Evolutionary conservation across 1,284 basidiomycete species (phyloP), one percentile per base, ranked within the genome.

Genomic region (Megacollybia platyphylla): DNA sequence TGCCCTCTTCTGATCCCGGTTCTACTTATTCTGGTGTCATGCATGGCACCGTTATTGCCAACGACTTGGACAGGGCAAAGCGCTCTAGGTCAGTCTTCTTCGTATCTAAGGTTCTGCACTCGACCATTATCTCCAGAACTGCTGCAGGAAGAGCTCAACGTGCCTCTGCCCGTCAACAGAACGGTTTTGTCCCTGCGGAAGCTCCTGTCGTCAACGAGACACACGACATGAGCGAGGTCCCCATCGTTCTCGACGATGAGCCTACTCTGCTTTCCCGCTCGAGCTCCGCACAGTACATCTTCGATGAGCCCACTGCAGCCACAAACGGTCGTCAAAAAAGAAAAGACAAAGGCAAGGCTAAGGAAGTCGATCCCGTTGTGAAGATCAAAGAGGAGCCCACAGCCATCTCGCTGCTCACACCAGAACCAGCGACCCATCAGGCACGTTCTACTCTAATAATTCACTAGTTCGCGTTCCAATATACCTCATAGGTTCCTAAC

Each of bases 1-100:
- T 87, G 56, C 83, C 84, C 42, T 62, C 73, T 49, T 76, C 78
- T 55, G 85, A 87, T 70, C 84, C 84, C 49, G 84, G 85, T 55
- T 80, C 84, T 50, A 87, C 83, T 13, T 87, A 86, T 64, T 73
- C 78, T 58, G 80, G 79, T 46, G 69, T 77, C 53, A 73, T 73
- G 65, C 62, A 73, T 56, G 73, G 73, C 49, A 72, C 77, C 54
- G 63, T 76, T 52, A 71, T 76, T 55, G 66, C 64, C 45, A 67
- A 72, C 55, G 68, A 75, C 52, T 70, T 70, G 50, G 77, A 79
- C 47, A 39, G 39, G 47, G 45, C 48, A 24, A 35, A 17, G 32
- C 26, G 17, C 34, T 32, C 29, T 39, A 42, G 36, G 24, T 29
- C 37, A n/a, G 13, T 30, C 37, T 46, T 27, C 29, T 49, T 40